These are phyloP conservation scores for Rhizoclosmatium sp. DNA, from an alignment of 192 early-diverging fungal species.

Conservation along the genomic window DNA sequence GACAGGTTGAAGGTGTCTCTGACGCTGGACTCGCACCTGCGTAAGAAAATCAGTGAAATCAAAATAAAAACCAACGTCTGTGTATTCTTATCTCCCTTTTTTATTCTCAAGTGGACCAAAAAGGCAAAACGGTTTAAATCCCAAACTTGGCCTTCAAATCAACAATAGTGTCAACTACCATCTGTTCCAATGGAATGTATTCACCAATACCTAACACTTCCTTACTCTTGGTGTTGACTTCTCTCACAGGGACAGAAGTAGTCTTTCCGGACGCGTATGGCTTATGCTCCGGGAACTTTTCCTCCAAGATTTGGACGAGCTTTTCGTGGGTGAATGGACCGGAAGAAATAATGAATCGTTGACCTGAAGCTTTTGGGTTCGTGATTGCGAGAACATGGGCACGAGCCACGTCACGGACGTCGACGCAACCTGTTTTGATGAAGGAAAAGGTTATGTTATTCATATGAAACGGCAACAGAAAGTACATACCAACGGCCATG, in stretches of 20 bases:
- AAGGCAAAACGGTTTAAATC: neutral
- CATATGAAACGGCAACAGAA: neutral
- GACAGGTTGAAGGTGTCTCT: neutral
- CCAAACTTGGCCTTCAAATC: slow-evolving; percentile 3
- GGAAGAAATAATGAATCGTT: slow-evolving; percentile 38
- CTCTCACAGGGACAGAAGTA: slow-evolving; percentile 17
- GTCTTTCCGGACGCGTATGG: neutral
- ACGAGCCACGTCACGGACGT: slow-evolving; percentile 48
- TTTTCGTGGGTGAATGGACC: slow-evolving; percentile 21
- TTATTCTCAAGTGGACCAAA: no score
- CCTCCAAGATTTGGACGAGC: slow-evolving; percentile 15
- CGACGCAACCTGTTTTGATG: slow-evolving; percentile 18
- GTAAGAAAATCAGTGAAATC: no score
- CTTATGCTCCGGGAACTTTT: slow-evolving; percentile 16
- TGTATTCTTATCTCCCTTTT: no score
- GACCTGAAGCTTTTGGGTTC: slow-evolving; percentile 9
- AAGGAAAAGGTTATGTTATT: neutral
- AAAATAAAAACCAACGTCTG: no score
- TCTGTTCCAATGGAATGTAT: slow-evolving; percentile 29
- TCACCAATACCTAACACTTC: slow-evolving; percentile 30
- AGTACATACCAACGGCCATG: slow-evolving; percentile 5
- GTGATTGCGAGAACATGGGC: slow-evolving; percentile 41
- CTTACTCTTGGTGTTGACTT: slow-evolving; percentile 31
- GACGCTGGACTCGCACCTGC: no score
- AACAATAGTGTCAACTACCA: slow-evolving; percentile 32